phyloP scores from a whole-genome alignment of 2,329 filamentous ascomycete species.

The Aplosporella prunicola region DNA sequence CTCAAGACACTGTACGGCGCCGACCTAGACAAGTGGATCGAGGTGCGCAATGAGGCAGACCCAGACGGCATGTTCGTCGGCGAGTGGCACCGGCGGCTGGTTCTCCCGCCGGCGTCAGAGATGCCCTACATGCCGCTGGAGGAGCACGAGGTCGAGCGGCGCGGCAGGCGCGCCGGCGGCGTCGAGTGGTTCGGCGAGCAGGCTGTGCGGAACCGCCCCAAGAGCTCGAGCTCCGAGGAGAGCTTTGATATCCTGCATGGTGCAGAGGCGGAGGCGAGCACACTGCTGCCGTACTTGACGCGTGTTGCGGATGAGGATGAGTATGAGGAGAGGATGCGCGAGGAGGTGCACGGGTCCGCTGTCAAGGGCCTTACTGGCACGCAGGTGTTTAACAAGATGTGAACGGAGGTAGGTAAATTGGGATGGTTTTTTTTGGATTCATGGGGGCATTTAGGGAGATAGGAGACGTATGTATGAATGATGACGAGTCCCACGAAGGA shows the following conservation, averaged over 20 bases:
- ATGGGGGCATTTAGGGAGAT: too few species aligned
- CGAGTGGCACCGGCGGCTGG: slow-evolving; percentile 71
- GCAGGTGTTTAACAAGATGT: slow-evolving; percentile 8
- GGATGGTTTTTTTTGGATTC: too few species aligned
- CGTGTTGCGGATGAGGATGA: neutral
- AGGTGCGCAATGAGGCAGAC: slow-evolving; percentile 61
- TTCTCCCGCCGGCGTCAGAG: slow-evolving; percentile 34
- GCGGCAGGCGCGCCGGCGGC: slow-evolving; percentile 22
- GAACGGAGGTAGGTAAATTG: too few species aligned
- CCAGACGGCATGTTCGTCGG: slow-evolving; percentile 82
- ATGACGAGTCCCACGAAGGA: too few species aligned
- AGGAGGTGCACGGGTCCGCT: slow-evolving; percentile 4
- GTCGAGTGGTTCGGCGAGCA: slow-evolving; percentile 32
- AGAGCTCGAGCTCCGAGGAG: slow-evolving; percentile 24
- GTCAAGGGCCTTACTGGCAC: slow-evolving; percentile 1
- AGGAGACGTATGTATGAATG: too few species aligned
- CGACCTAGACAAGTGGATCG: slow-evolving; percentile 57
- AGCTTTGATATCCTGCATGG: slow-evolving; percentile 40
- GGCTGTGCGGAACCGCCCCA: slow-evolving; percentile 12
- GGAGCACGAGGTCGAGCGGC: slow-evolving; percentile 34
- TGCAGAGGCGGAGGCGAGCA: slow-evolving; percentile 32
- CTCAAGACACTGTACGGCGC: slow-evolving; percentile 60
- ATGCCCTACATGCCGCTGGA: slow-evolving; percentile 27
- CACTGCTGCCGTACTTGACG: slow-evolving; percentile 14
- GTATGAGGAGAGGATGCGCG: neutral